Evolutionary conservation across 2,329 filamentous ascomycete species (phyloP).

Genomic region (Epicoccum sorghinum): DNA sequence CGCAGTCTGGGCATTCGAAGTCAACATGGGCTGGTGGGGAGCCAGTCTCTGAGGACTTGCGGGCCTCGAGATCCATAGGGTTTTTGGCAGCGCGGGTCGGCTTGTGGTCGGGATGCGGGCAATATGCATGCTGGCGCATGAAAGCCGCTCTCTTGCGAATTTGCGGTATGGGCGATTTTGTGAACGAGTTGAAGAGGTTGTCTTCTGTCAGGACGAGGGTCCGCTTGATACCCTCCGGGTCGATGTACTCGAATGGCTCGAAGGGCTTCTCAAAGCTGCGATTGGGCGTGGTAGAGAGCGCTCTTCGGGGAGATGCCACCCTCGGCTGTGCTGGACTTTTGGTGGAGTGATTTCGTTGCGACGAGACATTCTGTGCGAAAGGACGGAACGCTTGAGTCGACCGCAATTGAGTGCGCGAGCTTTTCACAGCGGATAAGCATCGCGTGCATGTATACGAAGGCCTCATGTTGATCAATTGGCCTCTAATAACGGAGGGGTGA

Average conservation of each 20-base stretch:
- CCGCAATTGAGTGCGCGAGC: constrained; percentile 35
- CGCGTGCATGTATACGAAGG: constrained; percentile 50
- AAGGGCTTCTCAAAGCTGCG: constrained; percentile 37
- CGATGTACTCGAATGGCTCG: constrained; percentile 45
- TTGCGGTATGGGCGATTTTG: constrained; percentile 83
- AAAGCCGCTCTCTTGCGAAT: constrained; percentile 88
- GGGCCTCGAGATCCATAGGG: constrained; percentile 67
- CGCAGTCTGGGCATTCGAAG: constrained; percentile 96
- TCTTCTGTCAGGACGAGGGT: constrained; percentile 65
- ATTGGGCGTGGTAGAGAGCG: constrained; percentile 40
- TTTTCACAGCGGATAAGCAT: constrained; percentile 46
- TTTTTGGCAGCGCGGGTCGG: constrained; percentile 72
- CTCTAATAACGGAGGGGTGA: constrained; percentile 7
- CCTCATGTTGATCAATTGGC: constrained; percentile 41
- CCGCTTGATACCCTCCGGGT: constrained; percentile 42
- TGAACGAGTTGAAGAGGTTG: constrained; percentile 93
- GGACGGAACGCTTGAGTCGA: constrained; percentile 29
- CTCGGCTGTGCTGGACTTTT: constrained; percentile 34
- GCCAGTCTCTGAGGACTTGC: constrained; percentile 60
- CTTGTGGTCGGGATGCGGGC: constrained; percentile 86
- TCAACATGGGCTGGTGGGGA: constrained; percentile 80
- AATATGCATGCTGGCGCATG: constrained; percentile 92
- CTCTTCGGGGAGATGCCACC: constrained; percentile 33
- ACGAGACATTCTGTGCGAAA: constrained; percentile 29
- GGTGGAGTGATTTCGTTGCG: constrained; percentile 43